Base-by-base conservation (phyloP, 139 green algal species). In the Chlorella ohadii region DNA sequence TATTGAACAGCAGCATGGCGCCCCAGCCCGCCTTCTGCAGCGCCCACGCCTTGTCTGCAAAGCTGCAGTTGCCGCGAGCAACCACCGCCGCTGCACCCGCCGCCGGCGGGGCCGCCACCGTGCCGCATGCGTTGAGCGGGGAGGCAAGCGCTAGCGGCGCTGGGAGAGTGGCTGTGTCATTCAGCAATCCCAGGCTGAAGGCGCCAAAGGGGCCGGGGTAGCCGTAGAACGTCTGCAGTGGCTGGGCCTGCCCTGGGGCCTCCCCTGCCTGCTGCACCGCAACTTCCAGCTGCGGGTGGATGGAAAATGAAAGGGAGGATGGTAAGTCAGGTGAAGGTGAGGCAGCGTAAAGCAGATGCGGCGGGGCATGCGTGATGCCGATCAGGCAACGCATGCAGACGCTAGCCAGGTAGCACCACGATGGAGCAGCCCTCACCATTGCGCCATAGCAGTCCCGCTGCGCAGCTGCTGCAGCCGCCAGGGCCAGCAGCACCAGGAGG, bases 1-100 rank as follows among this genome's bases (percentile, higher is more conserved):
- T 87, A 65, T 95, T 87, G 64, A 86, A 93, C 36, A 96, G 67
- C 28, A 96, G 55, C 90, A 95, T 92, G 56, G 81, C 84, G 17
- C 33, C 63, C 39, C 73, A 90, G 11, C 90, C 88, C 23, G 93
- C 90, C 5, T 55, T 65, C 66, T 94, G 72, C 41, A 93, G 74
- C n/a, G 81, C 67, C 19, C 13, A 13, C 1, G 90, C 93, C 81
- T 96, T 96, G 27, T 90, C 84, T 0, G 79, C 56, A 80, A 96
- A 96, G 20, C 66, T 86, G 82, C 93, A 96, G 82, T 82, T 87
- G 67, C 93, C 93, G 6, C 93, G 89, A 41, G 85, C 25, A 51
- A 94, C 93, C 25, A 96, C 67, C 17, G 91, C 86, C 15, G 85
- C 87, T 56, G 70, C 34, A 36, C 79, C 83, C 13, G 59, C 34